phyloP scores from a whole-genome alignment of 1,284 basidiomycete genomes.

The Ganoderma resinaceum region DNA sequence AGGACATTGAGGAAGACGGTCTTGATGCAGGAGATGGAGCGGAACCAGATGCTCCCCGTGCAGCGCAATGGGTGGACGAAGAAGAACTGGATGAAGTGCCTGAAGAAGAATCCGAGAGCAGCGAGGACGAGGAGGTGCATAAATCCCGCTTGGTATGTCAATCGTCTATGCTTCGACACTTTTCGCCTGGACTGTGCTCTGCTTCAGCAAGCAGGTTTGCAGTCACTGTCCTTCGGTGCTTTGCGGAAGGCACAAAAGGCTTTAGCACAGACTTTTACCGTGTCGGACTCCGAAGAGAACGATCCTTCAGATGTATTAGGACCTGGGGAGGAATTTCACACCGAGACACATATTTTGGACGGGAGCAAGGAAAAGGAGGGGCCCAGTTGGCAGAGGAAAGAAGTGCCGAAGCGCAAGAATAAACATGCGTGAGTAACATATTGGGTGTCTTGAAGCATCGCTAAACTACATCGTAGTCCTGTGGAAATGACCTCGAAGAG shows the following conservation, averaged over 20 bases:
- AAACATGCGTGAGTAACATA: constrained; percentile 85
- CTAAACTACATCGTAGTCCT: constrained; percentile 59
- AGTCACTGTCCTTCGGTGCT: constrained; percentile 67
- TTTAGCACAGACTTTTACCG: constrained; percentile 48
- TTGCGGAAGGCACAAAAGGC: constrained; percentile 70
- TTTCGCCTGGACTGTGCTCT: constrained; percentile 4
- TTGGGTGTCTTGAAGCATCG: constrained; percentile 4
- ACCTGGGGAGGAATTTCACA: constrained; percentile 26
- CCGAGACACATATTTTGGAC: constrained; percentile 14
- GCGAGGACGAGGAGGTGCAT: constrained; percentile 31
- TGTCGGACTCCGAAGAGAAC: constrained; percentile 42
- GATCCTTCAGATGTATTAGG: constrained; percentile 35
- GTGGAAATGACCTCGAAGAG: constrained; percentile 86
- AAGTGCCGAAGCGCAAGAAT: constrained; percentile 69
- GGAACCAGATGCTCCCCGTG: constrained; percentile 38
- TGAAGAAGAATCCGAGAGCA: constrained; percentile 29
- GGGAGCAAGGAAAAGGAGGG: constrained; percentile 43
- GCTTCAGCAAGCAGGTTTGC: constrained; percentile 53
- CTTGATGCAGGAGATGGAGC: constrained; percentile 25
- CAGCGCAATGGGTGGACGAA: constrained; percentile 45
- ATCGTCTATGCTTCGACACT: not conserved
- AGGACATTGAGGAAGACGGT: constrained; percentile 27
- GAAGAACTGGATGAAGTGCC: constrained; percentile 40
- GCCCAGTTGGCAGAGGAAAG: constrained; percentile 46
- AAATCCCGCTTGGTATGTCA: constrained; percentile 31